Evolutionary conservation across 148 eudicot genomes (phyloP).

Genomic region (Oxyria digyna): DNA sequence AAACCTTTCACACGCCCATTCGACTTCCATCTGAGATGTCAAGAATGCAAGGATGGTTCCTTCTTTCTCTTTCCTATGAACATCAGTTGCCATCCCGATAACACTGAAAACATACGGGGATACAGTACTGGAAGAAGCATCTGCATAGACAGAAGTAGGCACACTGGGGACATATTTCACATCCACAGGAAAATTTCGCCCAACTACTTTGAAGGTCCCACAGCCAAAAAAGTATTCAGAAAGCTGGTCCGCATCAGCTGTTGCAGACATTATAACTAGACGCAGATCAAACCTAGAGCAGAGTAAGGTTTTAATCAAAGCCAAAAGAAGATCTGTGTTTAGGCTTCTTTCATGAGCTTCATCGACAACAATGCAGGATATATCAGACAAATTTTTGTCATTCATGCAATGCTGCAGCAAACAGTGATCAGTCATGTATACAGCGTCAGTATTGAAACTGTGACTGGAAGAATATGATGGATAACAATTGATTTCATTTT

Average conservation of each 20-base stretch:
- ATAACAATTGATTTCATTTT: conserved; percentile 24
- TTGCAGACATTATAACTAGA: conserved; percentile 95
- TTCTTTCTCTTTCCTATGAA: conserved; percentile 52
- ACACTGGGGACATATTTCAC: conserved; percentile 53
- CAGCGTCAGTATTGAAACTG: conserved; percentile 28
- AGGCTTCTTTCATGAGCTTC: conserved; percentile 98
- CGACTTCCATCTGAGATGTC: conserved; percentile 86
- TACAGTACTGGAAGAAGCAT: conserved; percentile 15
- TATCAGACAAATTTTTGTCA: conserved; percentile 39
- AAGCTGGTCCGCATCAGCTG: conserved; percentile 74
- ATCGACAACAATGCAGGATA: conserved; percentile 81
- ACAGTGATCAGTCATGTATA: conserved; percentile 89
- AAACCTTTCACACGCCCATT: conserved; percentile 83
- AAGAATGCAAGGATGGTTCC: conserved; percentile 88
- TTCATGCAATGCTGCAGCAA: conserved; percentile 76
- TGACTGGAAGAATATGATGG: conserved; percentile 42
- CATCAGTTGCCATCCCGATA: conserved; percentile 51
- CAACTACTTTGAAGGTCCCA: conserved; percentile 44
- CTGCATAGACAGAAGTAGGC: conserved; percentile 16
- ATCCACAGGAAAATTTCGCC: conserved; percentile 82
- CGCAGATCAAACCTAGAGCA: conserved; percentile 54
- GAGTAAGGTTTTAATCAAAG: conserved; percentile 60
- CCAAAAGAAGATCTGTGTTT: conserved; percentile 84
- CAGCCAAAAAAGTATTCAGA: conserved; percentile 75
- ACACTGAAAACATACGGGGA: conserved; percentile 50